Evolutionary conservation across 2,329 filamentous ascomycete species (phyloP).

Genomic region (Erysiphe neolycopersici): DNA sequence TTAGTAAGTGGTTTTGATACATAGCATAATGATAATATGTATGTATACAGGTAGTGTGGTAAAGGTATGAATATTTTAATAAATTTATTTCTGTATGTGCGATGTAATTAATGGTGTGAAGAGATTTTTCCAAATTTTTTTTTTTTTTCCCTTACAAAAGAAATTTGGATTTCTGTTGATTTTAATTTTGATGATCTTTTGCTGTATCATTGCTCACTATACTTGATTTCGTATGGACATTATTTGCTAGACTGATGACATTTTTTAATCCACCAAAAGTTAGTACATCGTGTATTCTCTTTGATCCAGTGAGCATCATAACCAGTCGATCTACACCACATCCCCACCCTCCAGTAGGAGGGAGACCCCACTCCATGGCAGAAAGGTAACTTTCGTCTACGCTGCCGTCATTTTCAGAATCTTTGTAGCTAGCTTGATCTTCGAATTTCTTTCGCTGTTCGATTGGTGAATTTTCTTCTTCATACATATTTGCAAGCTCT

Average conservation of each 20-base stretch:
- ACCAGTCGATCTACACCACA: constrained; percentile 75
- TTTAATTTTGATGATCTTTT: no score
- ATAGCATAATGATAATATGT: no score
- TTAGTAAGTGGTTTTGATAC: no score
- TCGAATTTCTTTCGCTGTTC: constrained; percentile 66
- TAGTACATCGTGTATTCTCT: constrained; percentile 62
- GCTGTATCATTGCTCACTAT: no score
- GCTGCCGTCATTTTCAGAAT: constrained; percentile 11
- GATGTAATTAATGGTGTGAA: no score
- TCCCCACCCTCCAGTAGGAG: constrained; percentile 93
- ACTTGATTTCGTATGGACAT: no score
- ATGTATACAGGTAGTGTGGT: no score
- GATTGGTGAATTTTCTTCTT: constrained; percentile 85
- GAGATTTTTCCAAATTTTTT: no score
- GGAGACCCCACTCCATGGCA: constrained; percentile 66
- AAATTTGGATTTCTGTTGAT: no score
- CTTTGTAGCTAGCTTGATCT: constrained; percentile 22
- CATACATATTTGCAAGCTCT: constrained; percentile 90
- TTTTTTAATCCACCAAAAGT: constrained; percentile 66
- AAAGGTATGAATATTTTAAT: no score
- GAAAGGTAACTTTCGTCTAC: constrained; percentile 49
- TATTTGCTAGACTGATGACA: constrained; percentile 17
- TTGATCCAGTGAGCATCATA: constrained; percentile 64
- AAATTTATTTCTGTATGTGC: no score
- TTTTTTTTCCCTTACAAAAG: no score